phyloP scores from a whole-genome alignment of 176 grass and related monocot genomes.

The Neostapfia colusana region DNA sequence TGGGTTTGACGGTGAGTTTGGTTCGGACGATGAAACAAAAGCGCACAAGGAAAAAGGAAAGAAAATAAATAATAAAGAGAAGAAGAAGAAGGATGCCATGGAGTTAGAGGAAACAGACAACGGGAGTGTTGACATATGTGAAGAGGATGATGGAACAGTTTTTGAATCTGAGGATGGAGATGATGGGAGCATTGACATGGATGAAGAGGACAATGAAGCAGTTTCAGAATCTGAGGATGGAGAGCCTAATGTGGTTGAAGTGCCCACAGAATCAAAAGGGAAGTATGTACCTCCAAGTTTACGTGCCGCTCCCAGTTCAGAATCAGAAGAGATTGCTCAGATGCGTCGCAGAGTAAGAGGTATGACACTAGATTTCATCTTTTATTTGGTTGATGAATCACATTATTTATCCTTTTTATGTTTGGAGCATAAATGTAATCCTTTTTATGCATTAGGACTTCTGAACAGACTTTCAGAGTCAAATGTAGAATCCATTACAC shows the following conservation, averaged over 20 bases:
- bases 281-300: conserved; percentile 76
- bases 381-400: conserved; percentile 5
- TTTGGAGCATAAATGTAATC: neutral
- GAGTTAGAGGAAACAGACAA: no score
- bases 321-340: conserved; percentile 74
- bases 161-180: conserved; percentile 35
- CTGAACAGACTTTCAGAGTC: conserved; percentile 78
- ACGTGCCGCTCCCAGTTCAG: conserved; percentile 46
- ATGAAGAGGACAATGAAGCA: conserved; percentile 30
- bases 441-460: conserved; percentile 59
- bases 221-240: conserved; percentile 29
- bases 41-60: conserved; percentile 24
- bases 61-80: conserved; percentile 47
- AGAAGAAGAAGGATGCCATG: conserved; percentile 39
- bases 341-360: conserved; percentile 72
- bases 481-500: conserved; percentile 83
- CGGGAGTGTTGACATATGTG: neutral
- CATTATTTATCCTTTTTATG: conserved; percentile 24
- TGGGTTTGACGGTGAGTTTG: neutral
- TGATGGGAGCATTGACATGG: conserved; percentile 12
- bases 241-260: conserved; percentile 35
- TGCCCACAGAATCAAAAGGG: conserved; percentile 34
- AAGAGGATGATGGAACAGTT: neutral
- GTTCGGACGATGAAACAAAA: conserved; percentile 31
- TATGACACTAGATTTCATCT: conserved; percentile 17